A percentile compares a stretch with the other conserved stretches of the same genome.
Conservation (phyloP, 1,284 basidiomycete genomes). For the Puccinia hordei region DNA sequence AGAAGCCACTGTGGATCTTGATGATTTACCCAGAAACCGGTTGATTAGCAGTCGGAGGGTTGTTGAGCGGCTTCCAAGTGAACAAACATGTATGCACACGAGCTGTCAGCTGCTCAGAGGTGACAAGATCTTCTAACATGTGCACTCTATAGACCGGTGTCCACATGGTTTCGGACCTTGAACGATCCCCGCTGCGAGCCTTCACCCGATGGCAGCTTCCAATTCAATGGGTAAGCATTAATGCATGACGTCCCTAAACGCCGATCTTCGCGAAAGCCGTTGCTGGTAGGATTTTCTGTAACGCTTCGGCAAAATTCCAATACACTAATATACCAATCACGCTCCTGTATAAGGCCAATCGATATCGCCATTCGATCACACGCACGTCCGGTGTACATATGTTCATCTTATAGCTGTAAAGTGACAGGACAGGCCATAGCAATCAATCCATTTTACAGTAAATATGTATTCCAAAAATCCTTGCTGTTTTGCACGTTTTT, state of each 20-base stretch:
- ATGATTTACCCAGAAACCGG: slow-evolving; percentile 9
- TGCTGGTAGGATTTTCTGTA: neutral
- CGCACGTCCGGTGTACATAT: neutral
- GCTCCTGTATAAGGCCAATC: neutral
- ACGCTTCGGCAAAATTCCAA: neutral
- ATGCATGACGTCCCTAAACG: neutral
- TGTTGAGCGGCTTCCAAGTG: slow-evolving; percentile 12
- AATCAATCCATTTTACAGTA: too few species aligned
- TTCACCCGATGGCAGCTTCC: slow-evolving; percentile 12
- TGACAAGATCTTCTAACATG: neutral
- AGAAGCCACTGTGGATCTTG: neutral
- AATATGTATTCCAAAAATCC: too few species aligned
- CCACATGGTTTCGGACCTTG: neutral
- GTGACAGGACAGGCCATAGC: too few species aligned
- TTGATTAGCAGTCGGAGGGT: slow-evolving; percentile 9
- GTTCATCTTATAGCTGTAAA: too few species aligned
- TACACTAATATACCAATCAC: neutral
- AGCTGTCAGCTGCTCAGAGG: neutral
- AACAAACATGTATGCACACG: neutral
- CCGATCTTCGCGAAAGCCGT: too few species aligned
- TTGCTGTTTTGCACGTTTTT: too few species aligned
- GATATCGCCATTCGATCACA: neutral
- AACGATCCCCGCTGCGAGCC: neutral
- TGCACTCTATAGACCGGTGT: neutral
- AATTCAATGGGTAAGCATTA: neutral